Percentiles rank a stretch among this genome's conserved stretches.
Conservation (phyloP, 805 yeast genomes). For the Spathaspora sp. region DNA sequence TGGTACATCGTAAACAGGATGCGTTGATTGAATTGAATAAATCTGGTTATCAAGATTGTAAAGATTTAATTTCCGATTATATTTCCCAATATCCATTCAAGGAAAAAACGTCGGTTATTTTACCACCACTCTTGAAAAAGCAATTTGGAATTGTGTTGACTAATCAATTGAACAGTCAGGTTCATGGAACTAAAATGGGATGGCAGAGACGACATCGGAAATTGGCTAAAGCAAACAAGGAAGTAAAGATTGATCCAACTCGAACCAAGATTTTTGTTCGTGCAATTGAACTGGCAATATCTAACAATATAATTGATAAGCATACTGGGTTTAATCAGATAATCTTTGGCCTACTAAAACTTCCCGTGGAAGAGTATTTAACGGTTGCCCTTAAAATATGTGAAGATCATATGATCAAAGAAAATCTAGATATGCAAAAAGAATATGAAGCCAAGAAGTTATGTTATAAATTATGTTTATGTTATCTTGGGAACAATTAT, state of each 20-base stretch:
- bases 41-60: not conserved
- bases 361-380: constrained; percentile 6
- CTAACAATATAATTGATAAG: constrained; percentile 1
- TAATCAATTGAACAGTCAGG: not conserved
- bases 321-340: not conserved
- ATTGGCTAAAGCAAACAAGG: too few species aligned
- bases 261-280: not conserved
- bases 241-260: not conserved
- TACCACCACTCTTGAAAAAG: not conserved
- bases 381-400: constrained; percentile 16
- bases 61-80: not conserved
- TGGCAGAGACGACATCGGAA: not conserved
- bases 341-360: not conserved
- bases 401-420: constrained; percentile 28
- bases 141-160: not conserved
- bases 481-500: constrained; percentile 8
- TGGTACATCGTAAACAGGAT: not conserved
- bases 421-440: constrained; percentile 17
- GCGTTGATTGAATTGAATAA: not conserved
- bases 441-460: constrained; percentile 2
- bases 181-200: not conserved
- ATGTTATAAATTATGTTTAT: constrained; percentile 4
- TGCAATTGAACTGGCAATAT: not conserved
- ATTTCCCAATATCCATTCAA: not conserved
- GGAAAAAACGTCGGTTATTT: not conserved